Conservation (phyloP, 129 eudicot species). For the Smallanthus sonchifolius region DNA sequence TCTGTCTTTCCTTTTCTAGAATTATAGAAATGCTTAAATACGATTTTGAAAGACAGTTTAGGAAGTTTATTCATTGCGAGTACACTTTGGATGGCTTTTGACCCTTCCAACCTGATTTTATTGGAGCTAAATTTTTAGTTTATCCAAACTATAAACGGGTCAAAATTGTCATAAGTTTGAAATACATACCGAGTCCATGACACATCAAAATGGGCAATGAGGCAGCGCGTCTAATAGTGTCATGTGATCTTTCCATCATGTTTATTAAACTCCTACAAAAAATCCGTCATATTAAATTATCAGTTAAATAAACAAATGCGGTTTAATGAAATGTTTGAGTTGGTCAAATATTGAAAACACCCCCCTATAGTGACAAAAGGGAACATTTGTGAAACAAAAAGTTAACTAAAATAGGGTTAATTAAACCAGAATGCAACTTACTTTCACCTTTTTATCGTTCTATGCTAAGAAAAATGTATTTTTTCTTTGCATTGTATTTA, state of each 20-base stretch:
- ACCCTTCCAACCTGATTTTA: neutral
- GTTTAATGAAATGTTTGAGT: neutral
- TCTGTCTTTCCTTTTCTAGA: neutral
- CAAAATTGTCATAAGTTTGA: neutral
- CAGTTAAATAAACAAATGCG: neutral
- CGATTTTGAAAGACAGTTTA: neutral
- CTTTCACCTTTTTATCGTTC: neutral
- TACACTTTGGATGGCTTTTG: neutral
- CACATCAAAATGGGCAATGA: constrained; percentile 81
- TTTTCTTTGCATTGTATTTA: neutral
- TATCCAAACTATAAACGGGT: neutral
- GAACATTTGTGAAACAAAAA: neutral
- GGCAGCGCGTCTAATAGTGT: constrained; percentile 82
- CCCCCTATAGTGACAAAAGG: neutral
- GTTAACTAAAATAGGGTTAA: neutral
- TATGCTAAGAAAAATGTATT: neutral
- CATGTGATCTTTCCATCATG: constrained; percentile 76
- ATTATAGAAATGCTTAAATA: neutral
- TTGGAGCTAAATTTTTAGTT: neutral
- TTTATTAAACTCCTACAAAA: constrained; percentile 58
- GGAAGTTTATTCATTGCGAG: neutral
- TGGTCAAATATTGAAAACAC: neutral
- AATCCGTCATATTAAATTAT: neutral
- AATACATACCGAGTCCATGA: constrained; percentile 70
- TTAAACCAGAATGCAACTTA: neutral